A percentile compares a stretch with the other conserved stretches of the same genome.
These are phyloP conservation scores for Cryptosporidium tyzzeri DNA, from an alignment of 169 alveolate genomes.

Conservation along the genomic window DNA sequence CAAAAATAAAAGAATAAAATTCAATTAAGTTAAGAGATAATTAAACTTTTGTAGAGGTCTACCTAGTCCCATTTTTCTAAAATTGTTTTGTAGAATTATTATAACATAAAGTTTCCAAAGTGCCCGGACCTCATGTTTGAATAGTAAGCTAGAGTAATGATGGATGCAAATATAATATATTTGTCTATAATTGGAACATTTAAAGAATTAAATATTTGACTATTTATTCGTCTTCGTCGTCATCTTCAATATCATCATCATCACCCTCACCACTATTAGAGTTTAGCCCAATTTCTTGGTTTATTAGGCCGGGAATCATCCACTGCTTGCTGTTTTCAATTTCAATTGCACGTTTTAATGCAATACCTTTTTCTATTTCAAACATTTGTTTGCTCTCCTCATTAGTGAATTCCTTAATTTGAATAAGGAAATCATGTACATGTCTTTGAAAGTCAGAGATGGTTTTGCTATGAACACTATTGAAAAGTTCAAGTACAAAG, in stretches of 20 bases:
- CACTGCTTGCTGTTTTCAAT: slow-evolving; percentile 65
- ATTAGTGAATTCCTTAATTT: slow-evolving; percentile 77
- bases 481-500: slow-evolving; percentile 79
- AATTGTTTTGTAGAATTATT: neutral
- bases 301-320: slow-evolving; percentile 56
- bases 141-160: neutral
- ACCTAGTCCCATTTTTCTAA: neutral
- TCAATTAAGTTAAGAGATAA: neutral
- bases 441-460: slow-evolving; percentile 78
- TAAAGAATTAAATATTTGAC: neutral
- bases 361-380: slow-evolving; percentile 59
- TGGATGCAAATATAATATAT: no score
- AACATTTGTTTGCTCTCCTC: slow-evolving; percentile 45
- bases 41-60: neutral
- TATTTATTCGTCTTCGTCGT: slow-evolving; percentile 64
- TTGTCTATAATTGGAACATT: neutral
- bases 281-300: slow-evolving; percentile 24
- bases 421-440: slow-evolving; percentile 78
- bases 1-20: neutral
- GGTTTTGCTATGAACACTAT: slow-evolving; percentile 78
- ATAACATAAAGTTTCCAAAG: neutral
- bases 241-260: slow-evolving; percentile 52
- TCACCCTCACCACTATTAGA: slow-evolving; percentile 49
- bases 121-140: neutral
- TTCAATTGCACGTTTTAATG: slow-evolving; percentile 68